Conservation (phyloP, 2,329 filamentous ascomycete genomes). For the Fusarium torreyae region DNA sequence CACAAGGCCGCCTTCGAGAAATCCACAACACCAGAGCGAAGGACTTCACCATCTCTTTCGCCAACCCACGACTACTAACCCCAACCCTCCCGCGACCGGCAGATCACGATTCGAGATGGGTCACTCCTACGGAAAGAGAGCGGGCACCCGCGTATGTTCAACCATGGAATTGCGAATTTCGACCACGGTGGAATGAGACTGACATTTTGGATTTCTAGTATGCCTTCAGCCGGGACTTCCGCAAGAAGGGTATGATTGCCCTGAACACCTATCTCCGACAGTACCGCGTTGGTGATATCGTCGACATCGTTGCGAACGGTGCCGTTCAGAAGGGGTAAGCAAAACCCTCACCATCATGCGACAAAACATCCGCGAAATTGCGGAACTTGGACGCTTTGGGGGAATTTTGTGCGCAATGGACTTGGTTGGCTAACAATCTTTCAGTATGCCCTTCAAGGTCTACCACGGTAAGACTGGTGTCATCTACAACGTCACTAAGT, state of each 20-base stretch:
- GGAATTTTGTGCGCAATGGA: constrained; percentile 16
- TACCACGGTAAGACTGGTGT: constrained; percentile 99
- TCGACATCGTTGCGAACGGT: constrained; percentile 99
- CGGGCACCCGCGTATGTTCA: constrained; percentile 83
- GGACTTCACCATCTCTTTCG: constrained; percentile 54
- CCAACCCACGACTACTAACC: constrained; percentile 62
- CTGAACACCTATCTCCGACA: constrained; percentile 94
- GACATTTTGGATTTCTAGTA: constrained; percentile 66
- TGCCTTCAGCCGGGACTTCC: constrained; percentile 95
- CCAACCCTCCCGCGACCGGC: constrained; percentile 55
- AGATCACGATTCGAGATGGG: constrained; percentile 78
- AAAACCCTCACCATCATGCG: constrained; percentile 36
- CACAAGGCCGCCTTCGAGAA: constrained; percentile 57
- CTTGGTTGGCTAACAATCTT: constrained; percentile 54
- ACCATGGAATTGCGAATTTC: constrained; percentile 32
- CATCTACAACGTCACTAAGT: constrained; percentile 99
- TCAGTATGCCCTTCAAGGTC: constrained; percentile 98
- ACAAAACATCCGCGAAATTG: constrained; percentile 31
- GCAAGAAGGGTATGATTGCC: constrained; percentile 94
- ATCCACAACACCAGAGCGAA: constrained; percentile 56
- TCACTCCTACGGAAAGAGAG: constrained; percentile 89
- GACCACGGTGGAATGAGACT: constrained; percentile 52
- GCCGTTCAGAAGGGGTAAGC: constrained; percentile 96
- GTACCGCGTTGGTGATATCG: constrained; percentile 98
- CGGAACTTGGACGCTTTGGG: constrained; percentile 32